These are phyloP conservation scores for Saccharomyces jurei DNA, from an alignment of 805 yeast species.

Conservation along the genomic window DNA sequence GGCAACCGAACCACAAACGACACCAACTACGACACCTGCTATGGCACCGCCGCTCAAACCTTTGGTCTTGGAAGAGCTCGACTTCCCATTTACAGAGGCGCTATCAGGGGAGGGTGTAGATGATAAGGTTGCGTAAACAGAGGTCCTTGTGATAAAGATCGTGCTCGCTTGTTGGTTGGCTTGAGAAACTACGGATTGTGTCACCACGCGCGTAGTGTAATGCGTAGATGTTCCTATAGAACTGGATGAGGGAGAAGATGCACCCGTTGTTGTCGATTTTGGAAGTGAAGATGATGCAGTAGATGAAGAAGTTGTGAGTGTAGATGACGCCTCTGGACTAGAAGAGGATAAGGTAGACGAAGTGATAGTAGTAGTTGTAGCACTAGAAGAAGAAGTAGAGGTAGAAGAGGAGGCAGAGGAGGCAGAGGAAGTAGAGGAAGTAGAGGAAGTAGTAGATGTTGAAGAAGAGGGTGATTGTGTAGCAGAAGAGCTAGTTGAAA, in stretches of 20 bases:
- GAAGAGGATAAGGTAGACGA: slow-evolving; percentile 2
- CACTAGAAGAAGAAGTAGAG: slow-evolving; percentile 13
- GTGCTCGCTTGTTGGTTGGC: slow-evolving; percentile 15
- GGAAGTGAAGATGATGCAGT: slow-evolving; percentile 11
- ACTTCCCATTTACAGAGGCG: neutral
- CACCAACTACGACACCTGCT: slow-evolving; percentile 51
- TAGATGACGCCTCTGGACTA: slow-evolving; percentile 10
- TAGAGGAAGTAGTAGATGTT: slow-evolving; percentile 1
- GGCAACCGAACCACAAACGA: slow-evolving; percentile 32
- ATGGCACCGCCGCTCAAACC: slow-evolving; percentile 38
- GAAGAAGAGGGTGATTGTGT: slow-evolving; percentile 8
- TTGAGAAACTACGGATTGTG: slow-evolving; percentile 19
- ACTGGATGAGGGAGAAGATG: neutral
- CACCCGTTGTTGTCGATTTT: slow-evolving; percentile 2
- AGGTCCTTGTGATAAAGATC: slow-evolving; percentile 22
- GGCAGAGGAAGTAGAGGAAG: slow-evolving; percentile 7
- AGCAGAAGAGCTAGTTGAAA: neutral
- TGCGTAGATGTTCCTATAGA: slow-evolving; percentile 11
- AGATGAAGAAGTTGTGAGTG: slow-evolving; percentile 12
- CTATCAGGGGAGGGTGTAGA: slow-evolving; percentile 2
- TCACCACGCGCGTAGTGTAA: slow-evolving; percentile 19
- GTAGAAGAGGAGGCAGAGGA: slow-evolving; percentile 10
- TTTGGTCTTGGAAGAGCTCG: slow-evolving; percentile 1
- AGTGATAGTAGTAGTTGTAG: too few species aligned
- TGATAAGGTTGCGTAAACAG: slow-evolving; percentile 17